These are phyloP conservation scores for Aspergillus thermomutatus DNA, from an alignment of 2,329 filamentous ascomycete genomes.

Conservation along the genomic window DNA sequence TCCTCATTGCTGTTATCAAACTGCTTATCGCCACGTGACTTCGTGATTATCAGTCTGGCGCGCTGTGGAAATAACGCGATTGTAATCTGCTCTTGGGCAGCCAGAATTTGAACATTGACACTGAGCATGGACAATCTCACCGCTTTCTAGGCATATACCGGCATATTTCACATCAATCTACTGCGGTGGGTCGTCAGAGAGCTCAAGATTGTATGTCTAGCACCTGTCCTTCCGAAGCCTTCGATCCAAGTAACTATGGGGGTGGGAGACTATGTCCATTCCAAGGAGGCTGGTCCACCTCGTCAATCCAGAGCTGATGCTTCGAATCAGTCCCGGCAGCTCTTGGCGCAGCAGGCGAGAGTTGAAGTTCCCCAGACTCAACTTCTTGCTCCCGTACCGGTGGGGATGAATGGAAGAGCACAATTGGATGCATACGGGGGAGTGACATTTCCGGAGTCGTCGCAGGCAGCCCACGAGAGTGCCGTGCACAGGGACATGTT, in stretches of 20 bases:
- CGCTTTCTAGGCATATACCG: not conserved
- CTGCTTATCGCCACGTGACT: conserved; percentile 24
- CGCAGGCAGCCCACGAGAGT: conserved; percentile 15
- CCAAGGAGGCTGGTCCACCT: conserved; percentile 32
- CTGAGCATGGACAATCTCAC: not conserved
- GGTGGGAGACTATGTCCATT: conserved; percentile 42
- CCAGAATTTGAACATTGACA: conserved; percentile 6
- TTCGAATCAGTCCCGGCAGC: conserved; percentile 27
- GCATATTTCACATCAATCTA: not conserved
- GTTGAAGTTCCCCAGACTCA: conserved; percentile 31
- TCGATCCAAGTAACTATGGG: conserved; percentile 29
- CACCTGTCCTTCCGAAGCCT: not conserved
- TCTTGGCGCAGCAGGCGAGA: conserved; percentile 33
- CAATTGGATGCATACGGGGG: conserved; percentile 16
- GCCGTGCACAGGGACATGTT: conserved; percentile 32
- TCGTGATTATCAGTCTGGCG: conserved; percentile 25
- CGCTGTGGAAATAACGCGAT: conserved; percentile 3
- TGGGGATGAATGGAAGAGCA: conserved; percentile 13
- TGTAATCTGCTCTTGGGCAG: not conserved
- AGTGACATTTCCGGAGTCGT: conserved; percentile 14
- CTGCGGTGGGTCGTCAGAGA: not conserved
- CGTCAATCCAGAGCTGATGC: conserved; percentile 22
- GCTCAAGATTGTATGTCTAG: not conserved
- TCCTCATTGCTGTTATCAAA: not conserved
- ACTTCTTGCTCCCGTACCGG: conserved; percentile 18